A percentile compares a stretch with the other conserved stretches of the same genome.
Evolutionary conservation across 169 alveolate species (phyloP).

Genomic region (Cryptosporidium bovis): DNA sequence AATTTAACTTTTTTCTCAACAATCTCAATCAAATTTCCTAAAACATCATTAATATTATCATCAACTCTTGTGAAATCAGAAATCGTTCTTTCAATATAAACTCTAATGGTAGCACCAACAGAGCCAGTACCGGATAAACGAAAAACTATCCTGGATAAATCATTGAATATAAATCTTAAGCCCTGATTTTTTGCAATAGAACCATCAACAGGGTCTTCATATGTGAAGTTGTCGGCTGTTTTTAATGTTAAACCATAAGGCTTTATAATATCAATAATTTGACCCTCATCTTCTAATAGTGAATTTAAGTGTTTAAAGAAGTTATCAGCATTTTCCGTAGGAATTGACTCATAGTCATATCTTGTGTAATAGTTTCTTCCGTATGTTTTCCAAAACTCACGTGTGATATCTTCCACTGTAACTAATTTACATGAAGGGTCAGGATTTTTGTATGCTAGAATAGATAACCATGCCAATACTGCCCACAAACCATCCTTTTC

Average conservation of each 20-base stretch:
- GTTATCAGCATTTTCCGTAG: slow-evolving; percentile 87
- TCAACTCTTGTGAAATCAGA: slow-evolving; percentile 51
- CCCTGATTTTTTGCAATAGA: slow-evolving; percentile 92
- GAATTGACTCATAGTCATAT: slow-evolving; percentile 89
- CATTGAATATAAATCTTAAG: slow-evolving; percentile 86
- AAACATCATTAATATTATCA: slow-evolving; percentile 18
- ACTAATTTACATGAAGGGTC: slow-evolving; percentile 79
- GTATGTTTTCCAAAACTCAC: slow-evolving; percentile 90
- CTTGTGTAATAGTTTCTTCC: slow-evolving; percentile 95
- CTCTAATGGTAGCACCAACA: slow-evolving; percentile 94
- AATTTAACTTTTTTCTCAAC: slow-evolving; percentile 42
- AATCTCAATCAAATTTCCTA: slow-evolving; percentile 58
- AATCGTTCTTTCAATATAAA: slow-evolving; percentile 91
- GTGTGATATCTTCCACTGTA: slow-evolving; percentile 88
- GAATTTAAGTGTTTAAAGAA: slow-evolving; percentile 83
- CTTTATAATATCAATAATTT: background rate
- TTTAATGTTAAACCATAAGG: slow-evolving; percentile 23
- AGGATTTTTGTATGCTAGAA: slow-evolving; percentile 90
- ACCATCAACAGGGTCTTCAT: slow-evolving; percentile 94
- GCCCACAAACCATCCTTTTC: slow-evolving; percentile 98
- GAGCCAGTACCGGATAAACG: slow-evolving; percentile 91
- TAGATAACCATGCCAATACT: slow-evolving; percentile 93
- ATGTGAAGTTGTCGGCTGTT: slow-evolving; percentile 86
- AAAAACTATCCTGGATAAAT: slow-evolving; percentile 89
- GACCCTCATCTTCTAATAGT: slow-evolving; percentile 4